Evolutionary conservation across 2,329 filamentous ascomycete genomes (phyloP), one percentile per base, ranked within the genome.

Genomic region (Pezicula neosporulosa): DNA sequence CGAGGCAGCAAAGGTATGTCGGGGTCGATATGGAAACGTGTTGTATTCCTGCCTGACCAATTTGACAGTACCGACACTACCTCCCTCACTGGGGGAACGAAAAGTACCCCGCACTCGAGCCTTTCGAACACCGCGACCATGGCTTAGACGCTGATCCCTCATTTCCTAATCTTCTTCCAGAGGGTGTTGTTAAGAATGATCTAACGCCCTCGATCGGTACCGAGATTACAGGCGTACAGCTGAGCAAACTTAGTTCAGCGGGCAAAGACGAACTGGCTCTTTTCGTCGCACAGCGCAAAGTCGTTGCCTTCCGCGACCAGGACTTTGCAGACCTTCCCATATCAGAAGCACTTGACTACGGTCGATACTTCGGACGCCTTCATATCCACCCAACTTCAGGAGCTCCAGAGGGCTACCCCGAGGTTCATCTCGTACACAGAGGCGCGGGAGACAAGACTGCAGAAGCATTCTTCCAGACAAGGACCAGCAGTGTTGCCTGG

Each of bases 401-500:
- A 2, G 84, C 85, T 0, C 89, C 89, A 0, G 81, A 82, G 55
- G 87, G 86, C 3, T 80, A 83, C 65, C 88, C 89, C 0, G 83
- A 91, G 66, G 71, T 94, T 15, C 89, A 93, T 63, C 80, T 94
- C 2, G 89, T 93, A 1, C 88, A 93, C 69, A 82, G 89, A 37
- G 83, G 82, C 18, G 85, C 81, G 45, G 73, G 81, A 53, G 85
- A 89, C 60, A 81, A 77, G 6, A 78, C 75, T 2, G 78, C 76
- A 18, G 71, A 79, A 18, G 74, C 80, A 45, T 88, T 87, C 68
- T 85, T 90, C 58, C 72, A 78, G 49, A 81, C 82, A 44, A 80
- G 87, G 19, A 92, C 88, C 3, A 93, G 86, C 70, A 89, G 86
- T 1, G 84, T 95, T 1, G 89, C 89, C 7, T 96, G 90, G 90